phyloP scores from a whole-genome alignment of 164 flowering plant species.

The Chimonanthus salicifolius region DNA sequence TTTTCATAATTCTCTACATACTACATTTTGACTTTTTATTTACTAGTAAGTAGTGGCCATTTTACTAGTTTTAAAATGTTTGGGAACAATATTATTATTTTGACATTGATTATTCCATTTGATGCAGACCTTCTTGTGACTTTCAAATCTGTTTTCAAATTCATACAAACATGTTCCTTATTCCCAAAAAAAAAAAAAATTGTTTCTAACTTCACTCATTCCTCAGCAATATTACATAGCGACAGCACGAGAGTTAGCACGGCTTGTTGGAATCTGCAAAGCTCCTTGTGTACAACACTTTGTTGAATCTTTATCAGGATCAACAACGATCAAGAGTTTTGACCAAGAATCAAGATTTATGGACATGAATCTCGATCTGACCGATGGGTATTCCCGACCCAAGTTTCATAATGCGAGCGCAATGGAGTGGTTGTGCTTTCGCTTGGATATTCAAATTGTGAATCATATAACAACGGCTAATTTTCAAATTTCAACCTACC shows the following conservation, averaged over 20 bases:
- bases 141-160: not conserved
- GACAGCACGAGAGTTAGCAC: slow-evolving; percentile 27
- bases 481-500: no score
- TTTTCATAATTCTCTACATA: no score
- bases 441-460: slow-evolving; percentile 21
- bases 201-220: not conserved
- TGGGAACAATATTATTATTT: not conserved
- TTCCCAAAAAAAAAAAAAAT: no score
- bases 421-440: slow-evolving; percentile 40
- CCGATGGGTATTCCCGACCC: slow-evolving; percentile 29
- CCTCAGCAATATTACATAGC: slow-evolving; percentile 34
- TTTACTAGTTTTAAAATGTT: not conserved
- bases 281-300: slow-evolving; percentile 45
- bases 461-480: no score
- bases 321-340: slow-evolving; percentile 38
- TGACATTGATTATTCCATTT: not conserved
- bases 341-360: slow-evolving; percentile 32
- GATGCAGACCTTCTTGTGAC: not conserved
- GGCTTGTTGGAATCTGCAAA: slow-evolving; percentile 31
- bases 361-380: slow-evolving; percentile 19
- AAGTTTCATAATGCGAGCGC: slow-evolving; percentile 28
- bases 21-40: not conserved
- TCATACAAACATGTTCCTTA: not conserved
- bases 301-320: slow-evolving; percentile 40
- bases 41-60: not conserved